Conservation (phyloP, 2,329 filamentous ascomycete species). For the Aureobasidium pullulans region DNA sequence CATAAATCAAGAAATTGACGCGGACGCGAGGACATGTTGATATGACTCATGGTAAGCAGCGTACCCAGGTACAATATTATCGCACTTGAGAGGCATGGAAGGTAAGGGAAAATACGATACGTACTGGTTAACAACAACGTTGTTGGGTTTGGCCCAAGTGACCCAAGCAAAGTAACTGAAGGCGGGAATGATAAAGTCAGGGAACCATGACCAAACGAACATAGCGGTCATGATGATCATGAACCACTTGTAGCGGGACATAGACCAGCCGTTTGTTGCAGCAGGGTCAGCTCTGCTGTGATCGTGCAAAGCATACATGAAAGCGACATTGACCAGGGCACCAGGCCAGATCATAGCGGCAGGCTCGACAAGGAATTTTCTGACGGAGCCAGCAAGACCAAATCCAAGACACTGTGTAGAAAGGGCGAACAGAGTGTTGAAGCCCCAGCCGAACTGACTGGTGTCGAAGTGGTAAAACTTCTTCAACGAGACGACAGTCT, state of each 20-base stretch:
- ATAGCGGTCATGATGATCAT: slow-evolving; percentile 62
- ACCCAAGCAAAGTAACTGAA: slow-evolving; percentile 84
- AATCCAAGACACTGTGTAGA: slow-evolving; percentile 84
- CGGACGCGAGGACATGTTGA: no score
- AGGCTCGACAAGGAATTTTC: slow-evolving; percentile 73
- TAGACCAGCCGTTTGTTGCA: slow-evolving; percentile 61
- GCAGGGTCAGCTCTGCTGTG: slow-evolving; percentile 66
- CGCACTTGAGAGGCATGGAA: no score
- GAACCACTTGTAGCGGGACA: slow-evolving; percentile 80
- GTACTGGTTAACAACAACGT: slow-evolving; percentile 42
- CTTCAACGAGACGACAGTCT: slow-evolving; percentile 21
- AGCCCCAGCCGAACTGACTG: slow-evolving; percentile 54
- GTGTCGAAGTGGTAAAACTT: slow-evolving; percentile 75
- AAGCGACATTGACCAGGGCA: slow-evolving; percentile 85
- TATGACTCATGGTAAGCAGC: no score
- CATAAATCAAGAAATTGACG: no score
- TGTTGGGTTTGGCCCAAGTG: slow-evolving; percentile 82
- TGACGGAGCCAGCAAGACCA: slow-evolving; percentile 72
- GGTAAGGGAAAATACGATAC: no score
- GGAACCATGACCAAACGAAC: slow-evolving; percentile 77
- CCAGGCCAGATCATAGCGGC: slow-evolving; percentile 89
- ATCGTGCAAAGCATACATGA: slow-evolving; percentile 58
- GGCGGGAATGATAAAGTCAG: slow-evolving; percentile 72
- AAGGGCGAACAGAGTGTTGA: slow-evolving; percentile 77
- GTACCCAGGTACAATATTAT: no score